Evolutionary conservation across 1,139 yeast genomes (phyloP).

Genomic region (Petasospora fabianii): DNA sequence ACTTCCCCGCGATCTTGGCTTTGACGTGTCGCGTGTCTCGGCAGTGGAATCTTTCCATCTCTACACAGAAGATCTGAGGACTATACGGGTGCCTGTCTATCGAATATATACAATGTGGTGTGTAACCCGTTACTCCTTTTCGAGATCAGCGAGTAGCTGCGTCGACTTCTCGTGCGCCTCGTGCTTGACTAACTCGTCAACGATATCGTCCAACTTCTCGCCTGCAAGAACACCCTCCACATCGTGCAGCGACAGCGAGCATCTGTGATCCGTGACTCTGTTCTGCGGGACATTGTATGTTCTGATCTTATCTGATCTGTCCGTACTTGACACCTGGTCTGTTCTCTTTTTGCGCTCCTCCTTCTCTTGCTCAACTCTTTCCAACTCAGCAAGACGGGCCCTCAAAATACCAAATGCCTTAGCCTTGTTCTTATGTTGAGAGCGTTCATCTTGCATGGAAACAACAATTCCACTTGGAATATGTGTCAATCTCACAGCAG

Average conservation of each 20-base stretch:
- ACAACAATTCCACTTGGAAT: slow-evolving; percentile 89
- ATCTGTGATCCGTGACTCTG: slow-evolving; percentile 90
- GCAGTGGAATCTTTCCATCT: too few species aligned
- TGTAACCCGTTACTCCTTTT: slow-evolving; percentile 3
- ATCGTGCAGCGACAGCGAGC: slow-evolving; percentile 75
- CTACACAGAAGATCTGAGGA: too few species aligned
- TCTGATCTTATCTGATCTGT: slow-evolving; percentile 87
- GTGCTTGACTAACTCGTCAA: slow-evolving; percentile 47
- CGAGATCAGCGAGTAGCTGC: slow-evolving; percentile 30
- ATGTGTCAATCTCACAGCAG: slow-evolving; percentile 92
- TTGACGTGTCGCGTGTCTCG: too few species aligned
- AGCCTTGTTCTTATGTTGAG: slow-evolving; percentile 95
- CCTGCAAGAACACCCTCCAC: slow-evolving; percentile 81
- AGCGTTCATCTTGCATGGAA: slow-evolving; percentile 89
- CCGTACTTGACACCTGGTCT: slow-evolving; percentile 84
- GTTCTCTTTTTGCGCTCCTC: slow-evolving; percentile 67
- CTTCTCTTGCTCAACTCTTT: slow-evolving; percentile 59
- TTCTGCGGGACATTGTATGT: slow-evolving; percentile 93
- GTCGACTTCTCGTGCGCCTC: slow-evolving; percentile 45
- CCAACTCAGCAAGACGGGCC: slow-evolving; percentile 80
- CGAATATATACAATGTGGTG: background rate
- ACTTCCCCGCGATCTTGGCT: too few species aligned
- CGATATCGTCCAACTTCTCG: slow-evolving; percentile 57
- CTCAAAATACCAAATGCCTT: slow-evolving; percentile 82
- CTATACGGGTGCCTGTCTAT: too few species aligned